Base-by-base conservation (phyloP, 2,329 filamentous ascomycete genomes). In the Ophiocordyceps robertsii region DNA sequence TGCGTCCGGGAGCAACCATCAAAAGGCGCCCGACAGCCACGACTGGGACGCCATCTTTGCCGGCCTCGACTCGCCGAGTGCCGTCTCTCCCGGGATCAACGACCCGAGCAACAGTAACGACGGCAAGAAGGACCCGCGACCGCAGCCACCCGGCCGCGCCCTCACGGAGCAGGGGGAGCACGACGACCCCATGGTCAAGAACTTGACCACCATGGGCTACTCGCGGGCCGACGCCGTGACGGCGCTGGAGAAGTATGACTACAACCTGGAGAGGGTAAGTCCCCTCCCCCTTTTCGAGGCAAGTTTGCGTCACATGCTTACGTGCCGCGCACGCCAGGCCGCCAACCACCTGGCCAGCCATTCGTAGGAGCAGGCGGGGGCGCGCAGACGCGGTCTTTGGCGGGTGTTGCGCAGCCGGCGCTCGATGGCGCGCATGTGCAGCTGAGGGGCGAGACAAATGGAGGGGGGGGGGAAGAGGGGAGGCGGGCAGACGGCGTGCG, bases 11-110 rank as follows among this genome's bases (percentile, higher is more conserved):
- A 56, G 60, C 39, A 57, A 59, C 37, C 50, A 62, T 37, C 61
- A 57, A 39, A 61, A 66, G 46, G 57, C 61, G 27, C 52, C 65
- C 0, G 73, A 75, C 13, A 65, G 67, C 30, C 84, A 93, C 52
- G 90, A 96, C 59, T 96, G 92, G 92, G 90, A 96, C 55, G 84
- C 87, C 33, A 86, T 96, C 43, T 96, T 96, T 64, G 83, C 85
- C 2, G 81, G 82, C 24, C 68, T 94, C 8, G 84, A 90, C 52
- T 73, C 72, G 2, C 63, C 73, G 37, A 56, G 54, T 45, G 52
- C 60, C 37, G 47, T 57, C 46, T 50, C 60, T 39, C 43, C 49
- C 13, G 46, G 43, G 9, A 37, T 39, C 5, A 44, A 41, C 30
- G 32, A 43, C 38, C 38, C 39, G 36, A 30, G 37, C 4, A 40